A percentile compares a stretch with the other conserved stretches of the same genome.
Evolutionary conservation across 192 early-diverging fungal species (phyloP).

Genomic region (Podochytrium sp.): DNA sequence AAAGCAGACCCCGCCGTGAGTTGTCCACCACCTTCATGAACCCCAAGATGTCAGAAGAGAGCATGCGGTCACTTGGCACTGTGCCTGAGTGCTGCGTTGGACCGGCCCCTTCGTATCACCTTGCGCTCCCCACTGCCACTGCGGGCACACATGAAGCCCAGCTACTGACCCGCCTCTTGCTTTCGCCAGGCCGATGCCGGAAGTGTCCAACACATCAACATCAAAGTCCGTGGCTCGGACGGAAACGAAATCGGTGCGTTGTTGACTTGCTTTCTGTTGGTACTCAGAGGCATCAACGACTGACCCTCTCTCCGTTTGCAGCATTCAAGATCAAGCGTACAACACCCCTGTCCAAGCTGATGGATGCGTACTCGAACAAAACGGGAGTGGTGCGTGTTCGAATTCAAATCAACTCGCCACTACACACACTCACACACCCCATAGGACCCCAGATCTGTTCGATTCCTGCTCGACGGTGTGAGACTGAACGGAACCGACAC

Average conservation of each 20-base stretch:
- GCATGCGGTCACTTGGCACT: no score
- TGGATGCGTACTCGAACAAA: constrained; percentile 91
- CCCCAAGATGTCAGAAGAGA: no score
- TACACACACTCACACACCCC: neutral
- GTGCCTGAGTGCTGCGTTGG: no score
- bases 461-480: constrained; percentile 90
- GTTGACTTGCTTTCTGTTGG: neutral
- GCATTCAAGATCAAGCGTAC: constrained; percentile 97
- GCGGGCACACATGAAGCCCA: no score
- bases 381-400: constrained; percentile 67
- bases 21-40: no score
- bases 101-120: no score
- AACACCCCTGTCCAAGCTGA: constrained; percentile 88
- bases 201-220: constrained; percentile 79
- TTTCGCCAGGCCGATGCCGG: neutral
- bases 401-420: neutral
- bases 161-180: no score
- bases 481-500: constrained; percentile 80
- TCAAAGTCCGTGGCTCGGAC: constrained; percentile 80
- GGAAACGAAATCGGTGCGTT: constrained; percentile 69
- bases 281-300: no score
- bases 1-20: no score
- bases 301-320: no score
- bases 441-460: constrained; percentile 73
- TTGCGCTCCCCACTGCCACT: no score